Conservation (phyloP, 148 eudicot genomes). For the Amaranthus cruentus region DNA sequence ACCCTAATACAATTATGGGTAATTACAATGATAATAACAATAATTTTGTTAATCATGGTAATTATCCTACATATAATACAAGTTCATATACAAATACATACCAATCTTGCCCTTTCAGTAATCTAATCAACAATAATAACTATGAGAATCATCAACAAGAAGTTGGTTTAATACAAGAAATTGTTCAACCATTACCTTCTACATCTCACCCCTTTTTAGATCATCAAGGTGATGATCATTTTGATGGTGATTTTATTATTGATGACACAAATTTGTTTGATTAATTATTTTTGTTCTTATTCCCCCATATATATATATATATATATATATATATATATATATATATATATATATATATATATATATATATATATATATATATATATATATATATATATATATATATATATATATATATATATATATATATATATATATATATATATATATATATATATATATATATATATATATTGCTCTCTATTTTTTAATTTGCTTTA, state of each 20-base stretch:
- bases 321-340: too few species aligned
- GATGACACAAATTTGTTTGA: not conserved
- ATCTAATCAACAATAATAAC: not conserved
- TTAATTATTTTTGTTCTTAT: not conserved
- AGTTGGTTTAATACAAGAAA: not conserved
- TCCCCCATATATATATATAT: too few species aligned
- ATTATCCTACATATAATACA: not conserved
- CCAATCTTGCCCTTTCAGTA: too few species aligned
- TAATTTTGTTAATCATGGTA: conserved; percentile 3
- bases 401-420: too few species aligned
- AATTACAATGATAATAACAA: not conserved
- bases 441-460: too few species aligned
- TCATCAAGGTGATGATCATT: conserved; percentile 8
- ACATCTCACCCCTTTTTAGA: conserved; percentile 9
- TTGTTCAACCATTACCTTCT: not conserved
- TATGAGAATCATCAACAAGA: not conserved
- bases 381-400: too few species aligned
- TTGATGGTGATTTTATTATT: conserved; percentile 2
- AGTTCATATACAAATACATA: too few species aligned
- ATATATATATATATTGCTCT: too few species aligned
- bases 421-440: too few species aligned
- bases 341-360: too few species aligned
- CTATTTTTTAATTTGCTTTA: too few species aligned
- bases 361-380: too few species aligned
- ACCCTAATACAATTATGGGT: not conserved